These are phyloP conservation scores for Theileria luwenshuni DNA, from an alignment of 169 alveolate species.

Conservation along the genomic window DNA sequence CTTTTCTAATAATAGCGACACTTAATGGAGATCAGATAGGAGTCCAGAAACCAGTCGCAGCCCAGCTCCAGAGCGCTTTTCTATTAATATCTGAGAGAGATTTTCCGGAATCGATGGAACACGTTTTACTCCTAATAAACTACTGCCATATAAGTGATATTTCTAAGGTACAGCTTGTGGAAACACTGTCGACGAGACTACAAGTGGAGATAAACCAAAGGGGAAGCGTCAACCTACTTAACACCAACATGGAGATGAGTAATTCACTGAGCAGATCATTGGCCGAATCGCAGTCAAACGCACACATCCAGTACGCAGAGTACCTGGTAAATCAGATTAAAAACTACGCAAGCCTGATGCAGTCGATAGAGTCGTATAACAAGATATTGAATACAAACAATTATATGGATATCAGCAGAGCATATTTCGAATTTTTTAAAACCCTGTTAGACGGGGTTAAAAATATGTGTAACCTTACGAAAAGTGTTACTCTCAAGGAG, in stretches of 20 bases:
- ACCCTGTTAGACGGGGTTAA: conserved; percentile 26
- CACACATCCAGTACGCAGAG: conserved; percentile 50
- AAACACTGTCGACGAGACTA: conserved; percentile 39
- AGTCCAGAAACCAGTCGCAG: conserved; percentile 21
- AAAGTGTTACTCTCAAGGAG: conserved; percentile 50
- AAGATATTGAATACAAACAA: conserved; percentile 17
- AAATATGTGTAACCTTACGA: conserved; percentile 42
- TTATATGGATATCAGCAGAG: conserved; percentile 17
- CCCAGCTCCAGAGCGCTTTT: conserved; percentile 59
- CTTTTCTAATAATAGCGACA: conserved; percentile 44
- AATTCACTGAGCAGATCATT: conserved; percentile 38
- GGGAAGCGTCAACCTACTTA: conserved; percentile 26
- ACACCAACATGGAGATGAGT: not conserved
- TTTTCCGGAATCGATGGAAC: conserved; percentile 61
- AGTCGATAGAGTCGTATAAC: conserved; percentile 32
- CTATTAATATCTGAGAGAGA: conserved; percentile 45
- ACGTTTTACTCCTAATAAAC: conserved; percentile 25
- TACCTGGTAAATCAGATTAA: conserved; percentile 19
- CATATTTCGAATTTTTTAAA: conserved; percentile 38
- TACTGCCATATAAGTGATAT: conserved; percentile 68
- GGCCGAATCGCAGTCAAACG: conserved; percentile 42
- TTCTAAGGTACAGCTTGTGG: conserved; percentile 11
- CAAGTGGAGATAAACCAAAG: conserved; percentile 27
- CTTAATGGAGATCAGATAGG: conserved; percentile 40
- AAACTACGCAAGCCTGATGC: conserved; percentile 27